Evolutionary conservation across 805 yeast genomes (phyloP).

Genomic region (Teunomyces gatunensis): DNA sequence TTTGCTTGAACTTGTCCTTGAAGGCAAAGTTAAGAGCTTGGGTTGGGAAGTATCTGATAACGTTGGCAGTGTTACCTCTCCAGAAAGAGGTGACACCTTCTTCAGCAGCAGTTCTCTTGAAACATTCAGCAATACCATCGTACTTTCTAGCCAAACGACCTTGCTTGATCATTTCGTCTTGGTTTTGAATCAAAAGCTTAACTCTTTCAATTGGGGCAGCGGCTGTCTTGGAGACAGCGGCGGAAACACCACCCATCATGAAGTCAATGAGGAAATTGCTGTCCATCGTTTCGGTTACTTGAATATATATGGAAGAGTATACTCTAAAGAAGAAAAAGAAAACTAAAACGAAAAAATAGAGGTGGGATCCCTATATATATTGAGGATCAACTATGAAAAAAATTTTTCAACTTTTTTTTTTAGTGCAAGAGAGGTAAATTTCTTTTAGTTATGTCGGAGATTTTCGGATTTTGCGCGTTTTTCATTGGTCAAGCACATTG

Average conservation of each 20-base stretch:
- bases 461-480: constrained; percentile 4
- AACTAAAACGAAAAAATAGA: constrained; percentile 2
- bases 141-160: constrained; percentile 87
- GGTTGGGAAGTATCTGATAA: constrained; percentile 98
- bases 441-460: constrained; percentile 3
- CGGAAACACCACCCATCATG: constrained; percentile 99
- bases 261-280: constrained; percentile 45
- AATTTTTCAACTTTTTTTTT: constrained; percentile 1
- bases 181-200: constrained; percentile 93
- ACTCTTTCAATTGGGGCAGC: constrained; percentile 98
- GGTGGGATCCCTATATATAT: constrained; percentile 7
- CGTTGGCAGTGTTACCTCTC: constrained; percentile 99
- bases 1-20: constrained; percentile 94
- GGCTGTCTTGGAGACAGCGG: constrained; percentile 97
- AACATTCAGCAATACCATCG: constrained; percentile 90
- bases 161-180: constrained; percentile 97
- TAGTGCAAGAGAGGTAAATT: constrained; percentile 1
- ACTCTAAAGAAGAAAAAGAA: constrained; percentile 5
- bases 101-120: constrained; percentile 89
- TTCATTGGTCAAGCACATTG: neutral
- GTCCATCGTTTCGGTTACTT: constrained; percentile 15
- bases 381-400: constrained; percentile 2
- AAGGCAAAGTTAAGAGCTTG: constrained; percentile 98
- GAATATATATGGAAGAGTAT: constrained; percentile 8
- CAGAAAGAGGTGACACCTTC: constrained; percentile 94